A percentile compares a stretch with the other conserved stretches of the same genome.
phyloP scores from a whole-genome alignment of 306 rosid genomes.

The Medicago ruthenica region DNA sequence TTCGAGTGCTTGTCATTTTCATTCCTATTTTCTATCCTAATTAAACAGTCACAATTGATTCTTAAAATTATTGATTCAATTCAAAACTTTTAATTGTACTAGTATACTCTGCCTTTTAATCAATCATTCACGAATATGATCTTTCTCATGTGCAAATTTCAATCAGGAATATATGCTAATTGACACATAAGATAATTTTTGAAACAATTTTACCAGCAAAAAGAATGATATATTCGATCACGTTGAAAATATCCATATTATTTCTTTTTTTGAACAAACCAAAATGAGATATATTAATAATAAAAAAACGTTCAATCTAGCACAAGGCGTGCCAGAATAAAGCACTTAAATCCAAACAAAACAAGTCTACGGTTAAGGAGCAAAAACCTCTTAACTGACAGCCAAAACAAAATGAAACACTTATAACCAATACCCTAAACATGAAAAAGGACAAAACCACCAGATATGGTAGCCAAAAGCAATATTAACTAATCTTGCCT shows the following conservation, averaged over 20 bases:
- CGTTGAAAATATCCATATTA: background rate
- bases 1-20: conserved; percentile 35
- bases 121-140: background rate
- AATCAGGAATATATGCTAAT: background rate
- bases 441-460: too few relatives aligned
- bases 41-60: background rate
- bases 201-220: background rate
- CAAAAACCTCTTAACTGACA: too few relatives aligned
- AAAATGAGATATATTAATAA: too few relatives aligned
- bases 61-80: background rate
- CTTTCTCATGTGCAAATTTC: background rate
- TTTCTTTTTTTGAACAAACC: too few relatives aligned
- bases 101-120: background rate
- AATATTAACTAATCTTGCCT: too few relatives aligned
- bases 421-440: too few relatives aligned
- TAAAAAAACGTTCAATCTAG: too few relatives aligned
- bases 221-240: background rate
- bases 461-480: too few relatives aligned
- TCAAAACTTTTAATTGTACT: background rate
- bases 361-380: too few relatives aligned
- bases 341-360: too few relatives aligned
- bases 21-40: background rate
- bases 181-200: background rate
- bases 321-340: too few relatives aligned
- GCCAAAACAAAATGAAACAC: too few relatives aligned